Evolutionary conservation across 345 rosid species (phyloP), one percentile per base, ranked within the genome.

Genomic region (Salix purpurea): DNA sequence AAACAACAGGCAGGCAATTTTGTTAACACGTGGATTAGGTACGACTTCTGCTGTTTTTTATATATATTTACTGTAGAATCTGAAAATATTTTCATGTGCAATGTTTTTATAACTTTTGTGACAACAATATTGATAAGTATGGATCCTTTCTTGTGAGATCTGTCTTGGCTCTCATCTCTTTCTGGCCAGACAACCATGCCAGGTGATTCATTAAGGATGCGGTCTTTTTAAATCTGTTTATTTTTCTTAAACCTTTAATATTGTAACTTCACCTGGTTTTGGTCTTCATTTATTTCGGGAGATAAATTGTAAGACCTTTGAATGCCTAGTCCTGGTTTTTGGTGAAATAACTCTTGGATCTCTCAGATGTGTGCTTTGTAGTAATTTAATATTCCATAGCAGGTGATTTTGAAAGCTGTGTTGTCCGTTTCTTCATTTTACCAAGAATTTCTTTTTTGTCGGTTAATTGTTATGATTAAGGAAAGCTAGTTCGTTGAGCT

Each of bases 341-440:
- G 60, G 32, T 70, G 52, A 48, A 21, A 44, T 60, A 40, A 62
- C 14, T 4, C 37, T 19, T 44, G 52, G 69, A 76, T 81, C 32
- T 64, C 6, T 78, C 75, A 72, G 77, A 39, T 23, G 9, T 65
- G 56, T 12, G 26, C 58, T 58, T 23, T 58, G 11, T 56, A 56
- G 21, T 54, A 19, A 21, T 54, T 67, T 18, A 34, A 14, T 28
- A 34, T 10, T 72, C 30, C 21, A 73, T 71, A 39, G 80, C 72
- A 67, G 72, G 66, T 74, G 83, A 83, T 74, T 50, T 70, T 79
- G 90, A 84, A 82, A 42, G 72, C 77, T 74, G 65, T 65, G 75
- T 74, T 68, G 65, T 71, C 40, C 23, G 70, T 78, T 68, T 60
- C n/a, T 70, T 58, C 32, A 65, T 36, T 62, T 54, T 64, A 54